phyloP scores from a whole-genome alignment of 148 eudicot species.

The Tetragonia tetragonoides region DNA sequence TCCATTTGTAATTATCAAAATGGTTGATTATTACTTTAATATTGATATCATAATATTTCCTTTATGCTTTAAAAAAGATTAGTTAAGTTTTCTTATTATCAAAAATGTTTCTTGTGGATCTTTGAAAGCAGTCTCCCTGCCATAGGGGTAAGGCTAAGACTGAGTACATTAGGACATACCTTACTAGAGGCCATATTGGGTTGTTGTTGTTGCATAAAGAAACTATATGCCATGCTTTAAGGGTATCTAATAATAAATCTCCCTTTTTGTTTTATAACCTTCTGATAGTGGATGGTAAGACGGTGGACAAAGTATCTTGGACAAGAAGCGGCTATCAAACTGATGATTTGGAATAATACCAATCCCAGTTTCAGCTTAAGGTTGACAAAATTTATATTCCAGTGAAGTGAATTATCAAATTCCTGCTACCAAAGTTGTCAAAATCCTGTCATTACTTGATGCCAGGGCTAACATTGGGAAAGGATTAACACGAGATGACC shows the following conservation, averaged over 20 bases:
- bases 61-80: too few species aligned
- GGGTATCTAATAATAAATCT: neutral
- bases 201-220: neutral
- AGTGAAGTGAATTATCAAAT: neutral
- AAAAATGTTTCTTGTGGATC: too few species aligned
- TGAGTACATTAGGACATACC: too few species aligned
- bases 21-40: too few species aligned
- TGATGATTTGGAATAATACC: conserved; percentile 91
- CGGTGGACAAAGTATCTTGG: conserved; percentile 83
- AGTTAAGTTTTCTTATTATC: too few species aligned
- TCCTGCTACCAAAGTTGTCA: neutral
- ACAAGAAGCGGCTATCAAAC: conserved; percentile 66
- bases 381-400: conserved; percentile 25
- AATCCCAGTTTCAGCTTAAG: conserved; percentile 84
- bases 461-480: conserved; percentile 74
- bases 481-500: conserved; percentile 75
- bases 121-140: too few species aligned
- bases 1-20: too few species aligned
- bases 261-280: conserved; percentile 3
- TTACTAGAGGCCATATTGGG: too few species aligned
- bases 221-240: neutral
- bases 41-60: too few species aligned
- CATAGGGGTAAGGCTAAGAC: too few species aligned
- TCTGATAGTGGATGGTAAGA: conserved; percentile 91
- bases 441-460: conserved; percentile 17